Evolutionary conservation across 176 grass and related monocot species (phyloP).

Genomic region (Oryza rufipogon): DNA sequence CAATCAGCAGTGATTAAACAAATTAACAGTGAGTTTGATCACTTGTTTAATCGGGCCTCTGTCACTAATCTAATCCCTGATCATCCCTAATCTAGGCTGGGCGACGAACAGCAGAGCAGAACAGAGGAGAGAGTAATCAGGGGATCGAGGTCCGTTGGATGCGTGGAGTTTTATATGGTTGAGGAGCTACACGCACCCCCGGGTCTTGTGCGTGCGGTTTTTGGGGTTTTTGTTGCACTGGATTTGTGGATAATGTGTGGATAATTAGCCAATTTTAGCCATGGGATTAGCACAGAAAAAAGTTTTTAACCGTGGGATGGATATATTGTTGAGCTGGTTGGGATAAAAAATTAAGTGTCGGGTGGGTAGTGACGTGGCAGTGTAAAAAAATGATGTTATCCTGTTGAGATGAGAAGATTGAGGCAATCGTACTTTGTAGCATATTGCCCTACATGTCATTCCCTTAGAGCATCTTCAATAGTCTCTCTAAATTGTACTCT

Average conservation of each 20-base stretch:
- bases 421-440: too few species aligned
- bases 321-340: not conserved
- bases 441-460: too few species aligned
- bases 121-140: not conserved
- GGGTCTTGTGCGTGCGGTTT: constrained; percentile 26
- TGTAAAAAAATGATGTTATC: not conserved
- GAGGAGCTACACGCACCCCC: not conserved
- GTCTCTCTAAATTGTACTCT: too few species aligned
- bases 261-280: not conserved
- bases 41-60: too few species aligned
- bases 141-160: constrained; percentile 7
- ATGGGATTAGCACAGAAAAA: not conserved
- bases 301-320: not conserved
- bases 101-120: not conserved
- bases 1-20: constrained; percentile 9
- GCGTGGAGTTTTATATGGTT: not conserved
- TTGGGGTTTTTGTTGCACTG: not conserved
- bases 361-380: not conserved
- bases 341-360: not conserved
- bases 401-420: too few species aligned
- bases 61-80: too few species aligned
- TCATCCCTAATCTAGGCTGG: constrained; percentile 12
- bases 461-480: too few species aligned
- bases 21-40: not conserved
- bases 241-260: not conserved